Base-by-base conservation (phyloP, 257 asterid species). In the Verbascum thapsus region DNA sequence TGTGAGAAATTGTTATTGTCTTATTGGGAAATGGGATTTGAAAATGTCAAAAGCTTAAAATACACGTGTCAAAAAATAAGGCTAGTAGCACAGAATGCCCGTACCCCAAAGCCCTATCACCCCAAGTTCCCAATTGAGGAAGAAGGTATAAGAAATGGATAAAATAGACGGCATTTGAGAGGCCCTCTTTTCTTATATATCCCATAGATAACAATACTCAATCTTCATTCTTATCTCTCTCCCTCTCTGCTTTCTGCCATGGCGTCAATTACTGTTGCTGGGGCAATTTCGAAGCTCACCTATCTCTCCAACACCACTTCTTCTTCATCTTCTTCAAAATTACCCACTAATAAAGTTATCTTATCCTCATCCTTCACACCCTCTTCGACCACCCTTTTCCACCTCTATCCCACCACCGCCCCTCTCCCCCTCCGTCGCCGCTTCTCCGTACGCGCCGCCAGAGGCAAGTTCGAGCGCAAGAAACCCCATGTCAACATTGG, bases 401-500 rank as follows among this genome's bases (percentile, higher is more conserved):
- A 70, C 78, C 75, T 78, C 65, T 80, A 59, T 42, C 75, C 79
- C 10, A 50, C 79, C 23, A 10, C 82, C 51, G 12, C 82, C 63
- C 4, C 75, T 62, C 19, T 53, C 69, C 51, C 3, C 54, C 54
- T 45, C 39, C 76, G 53, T 73, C 83, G 81, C 74, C 74, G 82
- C 67, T 72, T 84, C 74, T 65, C 94, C 23, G 74, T 84, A 41
- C 76, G 76, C 39, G 96, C 97, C 11, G 99, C 99, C 13, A 82
- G 97, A 7, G 92, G 97, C 5, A 94, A 87, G 64, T 94, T 94
- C 74, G 97, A 94, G 80, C 68, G 97, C 17, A 87, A 90, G 67
- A 92, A 92, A 49, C 97, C 99, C 68, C 99, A 87, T 42, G 88
- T 87, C 48, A 89, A 87, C 75, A 92, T 92, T 74, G 97, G 99